Evolutionary conservation across 495 filamentous ascomycete genomes (phyloP), one percentile per base, ranked within the genome.

Genomic region (Choiromyces venosus): DNA sequence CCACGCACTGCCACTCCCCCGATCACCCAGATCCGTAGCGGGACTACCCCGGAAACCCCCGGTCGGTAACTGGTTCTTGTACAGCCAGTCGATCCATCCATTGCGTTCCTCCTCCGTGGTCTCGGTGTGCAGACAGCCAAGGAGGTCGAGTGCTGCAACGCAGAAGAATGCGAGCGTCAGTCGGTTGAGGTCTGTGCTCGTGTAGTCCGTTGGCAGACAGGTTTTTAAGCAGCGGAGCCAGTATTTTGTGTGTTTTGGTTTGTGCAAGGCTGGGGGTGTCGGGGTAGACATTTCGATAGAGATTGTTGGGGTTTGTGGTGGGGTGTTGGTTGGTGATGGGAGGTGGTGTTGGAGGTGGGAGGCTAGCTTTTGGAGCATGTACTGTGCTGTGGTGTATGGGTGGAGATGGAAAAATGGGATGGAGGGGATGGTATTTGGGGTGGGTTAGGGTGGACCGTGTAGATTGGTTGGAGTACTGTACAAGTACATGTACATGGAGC

Each of bases 141-240:
- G 88, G 0, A 97, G 83, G 78, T 99, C 95, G 38, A 96, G 86
- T 3, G 93, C 92, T 10, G 89, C 87, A 72, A 98, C 84, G 52
- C 91, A 91, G 84, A 99, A 96, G 84, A 89, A 97, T 72, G 90
- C 93, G 29, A 98, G 88, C 1, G 90, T 91, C 82, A 97, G 90
- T 75, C 95, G 93, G 82, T 91, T 93, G 69, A 91, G 91, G 83
- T 99, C 95, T 81, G 90, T 94, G 79, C 88, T 86, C 61, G 89
- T 93, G 85, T 98, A 98, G 73, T 88, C 85, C 69, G 86, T 85
- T 1, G 95, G 95, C 6, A 99, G 89, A 66, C 89, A 86, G 44
- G 93, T 90, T 78, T 91, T 92, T 64, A 94, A 87, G 76, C 93
- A 97, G 81, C 93, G 89, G 74, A 92, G 88, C 90, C 94, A 98